Base-by-base conservation (phyloP, 2,329 filamentous ascomycete species). In the Penicillium oxalicum region DNA sequence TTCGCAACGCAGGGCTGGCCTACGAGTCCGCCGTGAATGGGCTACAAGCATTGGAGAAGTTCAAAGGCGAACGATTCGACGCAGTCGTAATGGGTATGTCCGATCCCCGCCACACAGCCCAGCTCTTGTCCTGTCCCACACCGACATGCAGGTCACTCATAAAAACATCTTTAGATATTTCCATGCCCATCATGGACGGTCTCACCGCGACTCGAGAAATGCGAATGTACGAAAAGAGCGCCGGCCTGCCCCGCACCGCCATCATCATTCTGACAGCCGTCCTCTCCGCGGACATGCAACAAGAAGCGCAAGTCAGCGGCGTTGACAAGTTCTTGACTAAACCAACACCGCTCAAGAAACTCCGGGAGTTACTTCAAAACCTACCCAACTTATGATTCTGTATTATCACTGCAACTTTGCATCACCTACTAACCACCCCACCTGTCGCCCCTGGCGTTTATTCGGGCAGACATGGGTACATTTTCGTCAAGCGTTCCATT, bases 111-210 rank as follows among this genome's bases (percentile, higher is more conserved):
- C 38, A 33, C 12, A 34, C 12, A 34, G 9, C 32, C 32, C n/a
- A 9, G 26, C n/a, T 18, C 18, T 18, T 18, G 18, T 18, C 18
- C 18, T 18, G 2, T 18, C 18, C 18, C 18, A 18, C 18, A 18
- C 18, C 18, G 18, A 18, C 18, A 18, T 18, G 18, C 18, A 18
- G 18, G 18, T 18, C 18, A 18, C 18, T 9, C 28, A 4, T 18
- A 27, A 25, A 28, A 36, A 37, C 12, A 29, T 18, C 13, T 24
- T 49, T 54, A 64, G 62, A 66, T 44, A 64, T 66, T n/a, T 64
- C 58, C 13, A 67, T 67, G 63, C 65, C 65, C 1, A 55, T 64
- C 6, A 67, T 67, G 63, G 61, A 67, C 45, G 65, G 64, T 4
- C 52, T 66, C 3, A 57, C 54, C 4, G 56, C 62, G 1, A 62